phyloP scores from a whole-genome alignment of 1,284 basidiomycete genomes.

The Cryptococcus amylolentus region DNA sequence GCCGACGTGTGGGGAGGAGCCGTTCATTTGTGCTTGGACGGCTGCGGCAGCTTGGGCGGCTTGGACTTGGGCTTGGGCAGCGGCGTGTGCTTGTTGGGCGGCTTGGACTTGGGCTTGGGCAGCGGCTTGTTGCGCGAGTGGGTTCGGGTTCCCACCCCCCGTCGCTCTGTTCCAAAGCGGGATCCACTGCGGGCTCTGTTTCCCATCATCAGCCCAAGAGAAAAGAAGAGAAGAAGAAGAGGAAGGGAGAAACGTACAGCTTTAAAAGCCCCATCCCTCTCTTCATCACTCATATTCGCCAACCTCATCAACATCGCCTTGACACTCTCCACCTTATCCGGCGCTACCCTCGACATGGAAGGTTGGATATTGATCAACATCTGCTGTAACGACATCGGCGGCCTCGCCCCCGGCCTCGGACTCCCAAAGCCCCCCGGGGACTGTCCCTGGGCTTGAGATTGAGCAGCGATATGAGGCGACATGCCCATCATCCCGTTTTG shows the following conservation, averaged over 20 bases:
- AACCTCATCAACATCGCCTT: conserved; percentile 29
- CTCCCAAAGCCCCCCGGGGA: conserved; percentile 26
- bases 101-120: conserved; percentile 40
- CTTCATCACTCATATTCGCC: conserved; percentile 29
- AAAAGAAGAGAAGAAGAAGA: background rate
- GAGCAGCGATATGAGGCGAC: background rate
- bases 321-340: conserved; percentile 17
- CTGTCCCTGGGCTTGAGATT: background rate
- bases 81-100: conserved; percentile 6
- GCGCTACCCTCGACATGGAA: conserved; percentile 6
- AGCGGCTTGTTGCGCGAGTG: conserved; percentile 5
- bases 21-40: conserved; percentile 1
- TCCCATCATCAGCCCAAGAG: background rate
- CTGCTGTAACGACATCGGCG: conserved; percentile 10
- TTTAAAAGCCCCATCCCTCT: conserved; percentile 31
- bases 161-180: conserved; percentile 22
- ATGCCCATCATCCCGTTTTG: conserved; percentile 4
- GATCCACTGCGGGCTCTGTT: conserved; percentile 31
- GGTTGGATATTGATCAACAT: conserved; percentile 7
- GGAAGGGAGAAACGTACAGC: conserved; percentile 25
- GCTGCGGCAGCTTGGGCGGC: conserved; percentile 2
- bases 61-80: conserved; percentile 22
- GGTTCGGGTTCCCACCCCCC: background rate
- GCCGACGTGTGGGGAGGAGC: background rate
- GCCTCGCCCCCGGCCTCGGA: conserved; percentile 12